phyloP scores from a whole-genome alignment of 768 basidiomycete genomes.

The Pleurotus cornucopiae region DNA sequence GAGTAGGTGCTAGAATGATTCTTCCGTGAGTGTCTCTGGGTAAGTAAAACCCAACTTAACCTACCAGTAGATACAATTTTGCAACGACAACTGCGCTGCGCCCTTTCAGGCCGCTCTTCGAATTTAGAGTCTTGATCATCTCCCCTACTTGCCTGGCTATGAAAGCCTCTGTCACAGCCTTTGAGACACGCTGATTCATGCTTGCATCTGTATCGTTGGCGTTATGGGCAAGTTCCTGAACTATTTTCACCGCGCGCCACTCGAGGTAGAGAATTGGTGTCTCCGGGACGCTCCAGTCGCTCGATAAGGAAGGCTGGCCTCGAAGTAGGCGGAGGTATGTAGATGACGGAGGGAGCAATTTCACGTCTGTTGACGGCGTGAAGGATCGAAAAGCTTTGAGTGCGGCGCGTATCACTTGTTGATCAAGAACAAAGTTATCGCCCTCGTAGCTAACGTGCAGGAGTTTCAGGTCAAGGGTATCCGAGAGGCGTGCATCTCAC shows the following conservation, averaged over 20 bases:
- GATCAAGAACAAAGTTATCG: conserved; percentile 74
- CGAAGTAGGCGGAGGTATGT: conserved; percentile 47
- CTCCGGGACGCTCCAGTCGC: conserved; percentile 31
- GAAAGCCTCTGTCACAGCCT: conserved; percentile 67
- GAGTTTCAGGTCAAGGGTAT: no score
- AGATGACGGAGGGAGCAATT: conserved; percentile 42
- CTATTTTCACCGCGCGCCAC: conserved; percentile 60
- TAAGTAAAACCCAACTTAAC: conserved; percentile 12
- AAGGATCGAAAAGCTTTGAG: conserved; percentile 51
- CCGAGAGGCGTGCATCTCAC: conserved; percentile 14
- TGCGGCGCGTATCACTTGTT: conserved; percentile 70
- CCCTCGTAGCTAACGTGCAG: conserved; percentile 56
- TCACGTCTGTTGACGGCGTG: conserved; percentile 20
- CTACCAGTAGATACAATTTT: conserved; percentile 41
- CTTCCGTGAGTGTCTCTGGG: no score
- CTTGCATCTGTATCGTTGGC: conserved; percentile 45
- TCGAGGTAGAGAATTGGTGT: conserved; percentile 49
- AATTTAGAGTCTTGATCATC: conserved; percentile 29
- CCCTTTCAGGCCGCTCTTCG: conserved; percentile 18
- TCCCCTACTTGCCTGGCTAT: conserved; percentile 51
- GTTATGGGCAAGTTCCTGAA: conserved; percentile 39
- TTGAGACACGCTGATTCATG: conserved; percentile 52
- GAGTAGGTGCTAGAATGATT: conserved; percentile 50
- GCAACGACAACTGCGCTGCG: conserved; percentile 23
- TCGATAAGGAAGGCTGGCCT: conserved; percentile 10